phyloP scores from a whole-genome alignment of 1,284 basidiomycete species.

The Albatrellus sp. region DNA sequence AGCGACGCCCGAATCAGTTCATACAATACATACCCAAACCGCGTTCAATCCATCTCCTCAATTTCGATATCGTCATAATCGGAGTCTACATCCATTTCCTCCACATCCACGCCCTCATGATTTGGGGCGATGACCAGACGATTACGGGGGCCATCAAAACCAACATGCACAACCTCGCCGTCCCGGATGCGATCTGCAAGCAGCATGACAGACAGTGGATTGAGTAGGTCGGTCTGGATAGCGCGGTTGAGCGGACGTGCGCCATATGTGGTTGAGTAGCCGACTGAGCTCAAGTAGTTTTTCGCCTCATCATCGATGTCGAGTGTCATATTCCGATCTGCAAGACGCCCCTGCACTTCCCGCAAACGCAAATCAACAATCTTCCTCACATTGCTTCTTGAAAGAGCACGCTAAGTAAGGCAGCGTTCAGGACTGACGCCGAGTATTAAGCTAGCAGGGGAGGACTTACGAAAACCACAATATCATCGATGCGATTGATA shows the following conservation, averaged over 20 bases:
- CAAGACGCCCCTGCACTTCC: conserved; percentile 55
- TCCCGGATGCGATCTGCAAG: conserved; percentile 79
- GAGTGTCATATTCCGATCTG: conserved; percentile 69
- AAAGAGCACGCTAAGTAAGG: conserved; percentile 55
- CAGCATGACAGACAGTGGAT: conserved; percentile 82
- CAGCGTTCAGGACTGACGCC: conserved; percentile 13
- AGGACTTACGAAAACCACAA: conserved; percentile 73
- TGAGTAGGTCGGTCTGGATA: conserved; percentile 89
- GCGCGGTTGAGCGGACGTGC: conserved; percentile 87
- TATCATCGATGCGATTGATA: conserved; percentile 84
- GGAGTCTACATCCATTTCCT: conserved; percentile 50
- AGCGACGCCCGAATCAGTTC: not conserved
- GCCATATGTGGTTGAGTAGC: conserved; percentile 80
- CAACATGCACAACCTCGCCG: conserved; percentile 66
- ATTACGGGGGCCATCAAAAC: conserved; percentile 80
- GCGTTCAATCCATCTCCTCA: conserved; percentile 63
- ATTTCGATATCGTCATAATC: conserved; percentile 41
- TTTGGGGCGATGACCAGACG: conserved; percentile 76
- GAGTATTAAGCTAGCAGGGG: conserved; percentile 2
- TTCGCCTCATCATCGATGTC: conserved; percentile 69
- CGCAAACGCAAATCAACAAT: conserved; percentile 79
- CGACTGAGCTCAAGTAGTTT: conserved; percentile 73
- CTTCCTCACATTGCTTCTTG: conserved; percentile 61
- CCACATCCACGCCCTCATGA: conserved; percentile 48
- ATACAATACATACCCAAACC: not conserved